These are phyloP conservation scores for Ailanthus altissimus DNA, from an alignment of 345 rosid species.

Conservation along the genomic window DNA sequence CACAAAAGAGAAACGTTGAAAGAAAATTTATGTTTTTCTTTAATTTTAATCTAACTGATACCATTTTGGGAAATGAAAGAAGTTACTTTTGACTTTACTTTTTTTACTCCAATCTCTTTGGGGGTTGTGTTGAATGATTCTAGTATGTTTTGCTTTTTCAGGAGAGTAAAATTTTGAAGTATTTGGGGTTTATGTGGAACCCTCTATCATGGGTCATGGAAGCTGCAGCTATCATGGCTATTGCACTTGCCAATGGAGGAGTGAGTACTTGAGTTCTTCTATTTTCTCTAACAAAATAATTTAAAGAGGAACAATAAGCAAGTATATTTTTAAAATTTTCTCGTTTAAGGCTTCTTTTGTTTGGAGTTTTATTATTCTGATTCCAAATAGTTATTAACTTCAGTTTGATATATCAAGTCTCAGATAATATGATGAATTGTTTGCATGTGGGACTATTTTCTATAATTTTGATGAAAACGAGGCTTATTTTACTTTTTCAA, in stretches of 20 bases:
- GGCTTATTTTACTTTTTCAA: background rate
- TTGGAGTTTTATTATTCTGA: background rate
- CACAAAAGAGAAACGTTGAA: background rate
- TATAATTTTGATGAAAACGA: background rate
- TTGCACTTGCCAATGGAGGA: conserved; percentile 74
- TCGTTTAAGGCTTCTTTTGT: background rate
- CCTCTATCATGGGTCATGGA: conserved; percentile 84
- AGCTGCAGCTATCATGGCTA: conserved; percentile 78
- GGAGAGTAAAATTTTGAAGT: conserved; percentile 65
- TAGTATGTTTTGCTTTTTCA: conserved; percentile 23
- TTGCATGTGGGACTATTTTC: background rate
- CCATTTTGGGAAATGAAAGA: no score
- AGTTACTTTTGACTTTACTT: background rate
- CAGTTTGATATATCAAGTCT: background rate
- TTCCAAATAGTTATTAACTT: background rate
- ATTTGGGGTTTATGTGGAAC: conserved; percentile 74
- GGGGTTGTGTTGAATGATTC: conserved; percentile 9
- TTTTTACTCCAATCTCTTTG: no score
- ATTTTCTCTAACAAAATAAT: background rate
- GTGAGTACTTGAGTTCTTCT: conserved; percentile 31
- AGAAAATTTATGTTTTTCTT: background rate
- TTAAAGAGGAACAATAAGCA: background rate
- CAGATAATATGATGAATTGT: background rate
- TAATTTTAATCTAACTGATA: background rate
- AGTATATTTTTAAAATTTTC: background rate